A percentile compares a stretch with the other conserved stretches of the same genome.
Evolutionary conservation across 2,329 filamentous ascomycete species (phyloP).

Genomic region (Didymella pinodella): DNA sequence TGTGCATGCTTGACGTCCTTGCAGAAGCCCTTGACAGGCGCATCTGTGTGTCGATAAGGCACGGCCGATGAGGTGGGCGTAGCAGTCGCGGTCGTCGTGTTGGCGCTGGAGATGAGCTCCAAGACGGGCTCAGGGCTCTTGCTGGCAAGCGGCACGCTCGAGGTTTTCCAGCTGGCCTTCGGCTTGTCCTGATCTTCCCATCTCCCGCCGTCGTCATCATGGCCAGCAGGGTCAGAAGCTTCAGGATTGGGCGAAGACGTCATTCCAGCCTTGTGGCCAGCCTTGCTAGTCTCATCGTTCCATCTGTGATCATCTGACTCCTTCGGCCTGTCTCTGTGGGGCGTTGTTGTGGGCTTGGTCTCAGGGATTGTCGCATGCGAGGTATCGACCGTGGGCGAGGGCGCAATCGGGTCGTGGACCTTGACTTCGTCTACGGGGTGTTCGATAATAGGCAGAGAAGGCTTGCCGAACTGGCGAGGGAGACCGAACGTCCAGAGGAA

Average conservation of each 20-base stretch:
- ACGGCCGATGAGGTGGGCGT: constrained; percentile 4
- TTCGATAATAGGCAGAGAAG: constrained; percentile 34
- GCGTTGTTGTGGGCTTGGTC: constrained; percentile 2
- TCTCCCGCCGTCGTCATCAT: constrained; percentile 32
- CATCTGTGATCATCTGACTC: constrained; percentile 26
- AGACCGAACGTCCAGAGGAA: constrained; percentile 46
- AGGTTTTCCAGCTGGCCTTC: constrained; percentile 5
- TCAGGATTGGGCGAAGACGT: constrained; percentile 13
- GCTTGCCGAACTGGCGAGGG: constrained; percentile 30
- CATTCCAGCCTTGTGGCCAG: neutral
- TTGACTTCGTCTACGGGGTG: constrained; percentile 34
- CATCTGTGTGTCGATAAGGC: constrained; percentile 5
- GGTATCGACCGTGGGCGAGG: constrained; percentile 26
- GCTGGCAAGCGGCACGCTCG: neutral
- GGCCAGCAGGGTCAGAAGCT: constrained; percentile 21
- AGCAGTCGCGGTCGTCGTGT: constrained; percentile 11
- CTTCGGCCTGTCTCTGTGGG: constrained; percentile 14
- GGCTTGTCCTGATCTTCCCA: constrained; percentile 28
- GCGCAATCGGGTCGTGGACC: constrained; percentile 32
- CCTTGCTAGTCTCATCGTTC: constrained; percentile 23
- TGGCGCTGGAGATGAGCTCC: constrained; percentile 11
- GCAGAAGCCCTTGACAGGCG: constrained; percentile 27
- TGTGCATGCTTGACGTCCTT: constrained; percentile 48
- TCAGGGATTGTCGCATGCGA: constrained; percentile 15
- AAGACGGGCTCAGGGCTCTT: constrained; percentile 15